These are phyloP conservation scores for Backusella parvicylindrica DNA, from an alignment of 192 early-diverging fungal genomes.

Conservation along the genomic window DNA sequence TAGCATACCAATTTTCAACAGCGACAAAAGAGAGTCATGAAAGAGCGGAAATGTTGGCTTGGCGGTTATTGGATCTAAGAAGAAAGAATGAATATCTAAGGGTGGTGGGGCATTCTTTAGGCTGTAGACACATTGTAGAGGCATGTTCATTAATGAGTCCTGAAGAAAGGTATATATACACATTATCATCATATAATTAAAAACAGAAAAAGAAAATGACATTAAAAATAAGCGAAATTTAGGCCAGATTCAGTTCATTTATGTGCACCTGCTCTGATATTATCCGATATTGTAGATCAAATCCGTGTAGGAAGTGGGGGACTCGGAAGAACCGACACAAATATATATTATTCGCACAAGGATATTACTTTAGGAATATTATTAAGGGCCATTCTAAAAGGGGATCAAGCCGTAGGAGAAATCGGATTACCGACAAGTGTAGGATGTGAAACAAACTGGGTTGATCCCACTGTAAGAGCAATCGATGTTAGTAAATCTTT, in stretches of 20 bases:
- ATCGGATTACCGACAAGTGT: slow-evolving; percentile 9
- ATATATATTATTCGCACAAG: slow-evolving; percentile 31
- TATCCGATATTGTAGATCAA: slow-evolving; percentile 16
- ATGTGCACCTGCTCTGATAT: slow-evolving; percentile 33
- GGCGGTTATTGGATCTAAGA: slow-evolving; percentile 21
- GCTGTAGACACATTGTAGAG: slow-evolving; percentile 36
- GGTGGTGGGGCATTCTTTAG: slow-evolving; percentile 33
- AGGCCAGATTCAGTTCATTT: slow-evolving; percentile 34
- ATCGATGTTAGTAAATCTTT: slow-evolving; percentile 24
- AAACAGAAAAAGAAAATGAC: not conserved
- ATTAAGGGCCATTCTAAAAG: slow-evolving; percentile 18
- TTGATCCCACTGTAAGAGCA: slow-evolving; percentile 13
- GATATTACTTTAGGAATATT: slow-evolving; percentile 31
- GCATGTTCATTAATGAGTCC: slow-evolving; percentile 20
- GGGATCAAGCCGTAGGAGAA: slow-evolving; percentile 26
- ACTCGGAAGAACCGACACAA: slow-evolving; percentile 20
- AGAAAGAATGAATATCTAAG: slow-evolving; percentile 24
- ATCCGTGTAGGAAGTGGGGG: slow-evolving; percentile 4
- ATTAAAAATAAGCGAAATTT: not conserved
- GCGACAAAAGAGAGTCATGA: slow-evolving; percentile 28
- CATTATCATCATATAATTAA: too few relatives aligned
- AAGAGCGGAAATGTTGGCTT: slow-evolving; percentile 29
- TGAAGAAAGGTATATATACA: slow-evolving; percentile 23
- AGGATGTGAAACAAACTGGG: not conserved
- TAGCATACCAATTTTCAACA: slow-evolving; percentile 26